Percentiles rank a stretch among this genome's conserved stretches.
These are phyloP conservation scores for Fusarium agapanthi DNA, from an alignment of 2,329 filamentous ascomycete genomes.

Conservation along the genomic window DNA sequence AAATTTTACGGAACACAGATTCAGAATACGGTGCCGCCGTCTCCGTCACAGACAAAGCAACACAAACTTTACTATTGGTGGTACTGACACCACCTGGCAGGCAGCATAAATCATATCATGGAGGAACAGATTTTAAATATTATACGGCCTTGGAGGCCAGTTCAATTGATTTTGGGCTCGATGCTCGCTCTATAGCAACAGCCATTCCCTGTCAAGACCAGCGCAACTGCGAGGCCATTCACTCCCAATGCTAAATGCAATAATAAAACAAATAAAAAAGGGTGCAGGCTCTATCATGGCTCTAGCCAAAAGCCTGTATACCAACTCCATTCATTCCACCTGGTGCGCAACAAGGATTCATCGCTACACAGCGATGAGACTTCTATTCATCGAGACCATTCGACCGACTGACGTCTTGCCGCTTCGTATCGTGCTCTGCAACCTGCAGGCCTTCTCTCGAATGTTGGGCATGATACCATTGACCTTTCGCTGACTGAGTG, in stretches of 20 bases:
- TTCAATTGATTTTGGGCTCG: slow-evolving; percentile 29
- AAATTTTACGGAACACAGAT: neutral
- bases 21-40: neutral
- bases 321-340: slow-evolving; percentile 1
- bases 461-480: neutral
- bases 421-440: slow-evolving; percentile 1
- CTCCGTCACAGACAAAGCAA: neutral
- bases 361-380: slow-evolving; percentile 31
- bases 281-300: neutral
- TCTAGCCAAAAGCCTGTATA: neutral
- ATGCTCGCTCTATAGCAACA: slow-evolving; percentile 34
- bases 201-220: slow-evolving; percentile 9
- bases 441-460: neutral
- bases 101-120: neutral
- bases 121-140: neutral
- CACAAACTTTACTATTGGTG: neutral
- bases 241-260: slow-evolving; percentile 14
- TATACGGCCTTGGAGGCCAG: slow-evolving; percentile 18
- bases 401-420: slow-evolving; percentile 11
- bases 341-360: neutral
- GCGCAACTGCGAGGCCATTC: neutral
- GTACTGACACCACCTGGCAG: neutral
- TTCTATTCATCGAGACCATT: slow-evolving; percentile 8
- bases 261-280: slow-evolving; percentile 13
- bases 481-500: neutral